Evolutionary conservation across 2,329 filamentous ascomycete species (phyloP).

Genomic region (Pestalotiopsis sp.): DNA sequence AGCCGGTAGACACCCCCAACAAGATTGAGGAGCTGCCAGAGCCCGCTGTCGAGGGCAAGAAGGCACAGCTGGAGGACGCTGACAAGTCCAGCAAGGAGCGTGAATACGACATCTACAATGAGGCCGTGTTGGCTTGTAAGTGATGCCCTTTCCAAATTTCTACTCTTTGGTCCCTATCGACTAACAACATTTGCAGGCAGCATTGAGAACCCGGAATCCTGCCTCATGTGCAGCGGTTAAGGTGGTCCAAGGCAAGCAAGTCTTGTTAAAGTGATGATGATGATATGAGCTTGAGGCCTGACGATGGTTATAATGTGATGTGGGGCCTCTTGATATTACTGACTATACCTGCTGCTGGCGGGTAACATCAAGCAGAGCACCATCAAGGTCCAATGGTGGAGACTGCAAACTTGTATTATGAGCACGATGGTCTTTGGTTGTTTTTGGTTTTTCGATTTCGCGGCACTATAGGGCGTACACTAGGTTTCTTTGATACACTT

Average conservation of each 20-base stretch:
- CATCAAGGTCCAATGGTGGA: neutral
- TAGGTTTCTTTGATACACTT: neutral
- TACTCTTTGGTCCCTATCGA: neutral
- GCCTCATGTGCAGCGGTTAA: slow-evolving; percentile 96
- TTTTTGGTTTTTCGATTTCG: neutral
- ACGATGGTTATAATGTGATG: slow-evolving; percentile 12
- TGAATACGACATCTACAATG: slow-evolving; percentile 93
- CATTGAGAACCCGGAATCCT: slow-evolving; percentile 95
- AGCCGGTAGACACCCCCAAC: slow-evolving; percentile 61
- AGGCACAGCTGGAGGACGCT: slow-evolving; percentile 73
- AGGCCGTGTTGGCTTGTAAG: slow-evolving; percentile 87
- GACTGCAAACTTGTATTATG: slow-evolving; percentile 9
- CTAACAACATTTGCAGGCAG: slow-evolving; percentile 63
- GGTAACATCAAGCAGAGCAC: slow-evolving; percentile 4
- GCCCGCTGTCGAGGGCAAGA: slow-evolving; percentile 54
- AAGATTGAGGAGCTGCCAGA: slow-evolving; percentile 69
- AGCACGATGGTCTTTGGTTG: neutral
- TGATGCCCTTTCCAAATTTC: slow-evolving; percentile 22
- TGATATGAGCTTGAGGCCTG: slow-evolving; percentile 11
- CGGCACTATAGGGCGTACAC: neutral
- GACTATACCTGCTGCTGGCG: slow-evolving; percentile 1
- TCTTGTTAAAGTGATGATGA: slow-evolving; percentile 3
- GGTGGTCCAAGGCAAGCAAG: neutral
- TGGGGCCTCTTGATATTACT: slow-evolving; percentile 8
- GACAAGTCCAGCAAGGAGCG: slow-evolving; percentile 72